Evolutionary conservation across 345 rosid genomes (phyloP), one percentile per base, ranked within the genome.

Genomic region (Lepidium sativum): DNA sequence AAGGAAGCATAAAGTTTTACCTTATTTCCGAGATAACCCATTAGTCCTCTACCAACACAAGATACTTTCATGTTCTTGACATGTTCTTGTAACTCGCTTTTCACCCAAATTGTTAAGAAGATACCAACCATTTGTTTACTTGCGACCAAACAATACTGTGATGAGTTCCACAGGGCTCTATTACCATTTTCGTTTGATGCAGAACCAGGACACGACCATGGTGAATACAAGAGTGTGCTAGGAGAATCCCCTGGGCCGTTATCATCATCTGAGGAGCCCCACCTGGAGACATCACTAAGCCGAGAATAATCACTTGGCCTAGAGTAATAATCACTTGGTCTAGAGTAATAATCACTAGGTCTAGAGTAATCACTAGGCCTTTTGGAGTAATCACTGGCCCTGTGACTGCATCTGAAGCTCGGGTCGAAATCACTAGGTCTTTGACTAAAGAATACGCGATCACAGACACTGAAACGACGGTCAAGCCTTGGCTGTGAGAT

Each of bases 1-100:
- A 23, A 23, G 25, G 25, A 23, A 23, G 25, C 25, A 40, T 9
- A 47, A 23, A 29, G 37, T 45, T 35, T 47, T 80, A 94, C 99
- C 99, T 94, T 94, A 73, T 94, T 94, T 55, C 96, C 96, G 0
- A 94, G 97, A 73, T 94, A 94, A 35, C 99, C 99, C 99, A 94
- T 94, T 70, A 94, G 50, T 64, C 99, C 99, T 82, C 99, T 80
- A 31, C 99, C 99, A 43, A 94, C 92, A 65, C 97, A 86, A 69
- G 97, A 94, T 35, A 94, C 96, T 77, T 94, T 94, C 88, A 94
- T 83, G 86, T 91, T 91, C 72, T 77, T 83, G 41, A 94, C 89
- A 39, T 88, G 83, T 63, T 94, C 99, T 65, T 89, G 81, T 60
- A 94, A 71, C 60, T 94, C 97, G 14, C 88, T 84, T 77, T 87